These are phyloP conservation scores for Aspergillus tanneri DNA, from an alignment of 2,329 filamentous ascomycete species.

Conservation along the genomic window DNA sequence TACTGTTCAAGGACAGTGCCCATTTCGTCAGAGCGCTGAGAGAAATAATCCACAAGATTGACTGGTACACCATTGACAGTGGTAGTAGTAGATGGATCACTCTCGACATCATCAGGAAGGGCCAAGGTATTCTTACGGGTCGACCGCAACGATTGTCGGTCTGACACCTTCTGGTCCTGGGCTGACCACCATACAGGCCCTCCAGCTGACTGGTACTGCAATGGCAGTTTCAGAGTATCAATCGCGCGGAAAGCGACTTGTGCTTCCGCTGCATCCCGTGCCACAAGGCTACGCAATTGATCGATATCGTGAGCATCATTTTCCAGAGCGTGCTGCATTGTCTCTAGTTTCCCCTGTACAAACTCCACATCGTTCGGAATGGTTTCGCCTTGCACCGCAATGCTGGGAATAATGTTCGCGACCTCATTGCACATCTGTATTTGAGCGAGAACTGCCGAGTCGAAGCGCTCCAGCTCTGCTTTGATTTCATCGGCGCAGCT, in stretches of 20 bases:
- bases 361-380: conserved; percentile 66
- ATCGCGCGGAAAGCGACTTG: conserved; percentile 70
- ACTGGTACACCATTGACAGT: conserved; percentile 54
- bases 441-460: conserved; percentile 76
- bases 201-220: conserved; percentile 57
- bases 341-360: conserved; percentile 60
- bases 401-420: conserved; percentile 65
- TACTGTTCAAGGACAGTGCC: conserved; percentile 57
- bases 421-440: conserved; percentile 72
- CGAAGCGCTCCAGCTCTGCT: conserved; percentile 71
- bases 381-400: conserved; percentile 63
- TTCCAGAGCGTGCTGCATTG: conserved; percentile 62
- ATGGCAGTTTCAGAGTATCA: conserved; percentile 70
- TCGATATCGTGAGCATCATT: conserved; percentile 63
- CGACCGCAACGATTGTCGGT: conserved; percentile 40
- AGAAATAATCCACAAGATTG: conserved; percentile 65
- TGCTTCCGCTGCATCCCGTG: conserved; percentile 68
- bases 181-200: conserved; percentile 42
- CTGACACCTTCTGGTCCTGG: conserved; percentile 40
- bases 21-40: conserved; percentile 62
- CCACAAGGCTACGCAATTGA: conserved; percentile 55
- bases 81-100: conserved; percentile 40
- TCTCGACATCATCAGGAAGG: conserved; percentile 48
- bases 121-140: conserved; percentile 46
- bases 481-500: conserved; percentile 83